Conservation (phyloP, 306 rosid species). For the Hippophae tibetana region DNA sequence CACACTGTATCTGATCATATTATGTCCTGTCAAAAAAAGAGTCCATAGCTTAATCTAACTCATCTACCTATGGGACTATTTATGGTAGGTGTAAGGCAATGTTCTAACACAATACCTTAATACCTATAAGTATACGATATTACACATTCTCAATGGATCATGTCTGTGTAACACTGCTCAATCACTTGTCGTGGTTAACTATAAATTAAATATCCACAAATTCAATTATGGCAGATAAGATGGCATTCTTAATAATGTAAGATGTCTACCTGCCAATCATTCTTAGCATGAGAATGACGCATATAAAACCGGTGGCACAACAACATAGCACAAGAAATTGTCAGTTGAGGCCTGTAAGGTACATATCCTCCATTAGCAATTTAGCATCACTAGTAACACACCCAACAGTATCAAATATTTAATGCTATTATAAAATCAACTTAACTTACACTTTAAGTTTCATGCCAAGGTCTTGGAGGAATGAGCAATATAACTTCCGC, state of each 20-base stretch:
- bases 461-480: constrained; percentile 38
- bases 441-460: constrained; percentile 41
- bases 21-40: no score
- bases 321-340: constrained; percentile 44
- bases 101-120: no score
- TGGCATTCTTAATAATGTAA: neutral
- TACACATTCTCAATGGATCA: no score
- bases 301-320: constrained; percentile 48
- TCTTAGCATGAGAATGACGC: constrained; percentile 42
- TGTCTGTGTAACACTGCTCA: no score
- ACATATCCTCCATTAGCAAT: constrained; percentile 14
- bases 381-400: no score
- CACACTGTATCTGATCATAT: no score
- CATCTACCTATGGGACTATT: no score
- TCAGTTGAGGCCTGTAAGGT: constrained; percentile 43
- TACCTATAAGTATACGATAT: no score
- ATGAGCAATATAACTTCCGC: constrained; percentile 37
- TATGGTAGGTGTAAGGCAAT: no score
- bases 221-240: neutral
- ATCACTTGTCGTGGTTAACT: no score
- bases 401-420: neutral
- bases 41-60: no score
- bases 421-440: neutral
- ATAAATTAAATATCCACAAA: neutral
- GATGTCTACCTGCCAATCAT: constrained; percentile 43